Percentiles rank a stretch among this genome's conserved stretches.
phyloP scores from a whole-genome alignment of 768 basidiomycete genomes.

The Trametes cinnabarina region DNA sequence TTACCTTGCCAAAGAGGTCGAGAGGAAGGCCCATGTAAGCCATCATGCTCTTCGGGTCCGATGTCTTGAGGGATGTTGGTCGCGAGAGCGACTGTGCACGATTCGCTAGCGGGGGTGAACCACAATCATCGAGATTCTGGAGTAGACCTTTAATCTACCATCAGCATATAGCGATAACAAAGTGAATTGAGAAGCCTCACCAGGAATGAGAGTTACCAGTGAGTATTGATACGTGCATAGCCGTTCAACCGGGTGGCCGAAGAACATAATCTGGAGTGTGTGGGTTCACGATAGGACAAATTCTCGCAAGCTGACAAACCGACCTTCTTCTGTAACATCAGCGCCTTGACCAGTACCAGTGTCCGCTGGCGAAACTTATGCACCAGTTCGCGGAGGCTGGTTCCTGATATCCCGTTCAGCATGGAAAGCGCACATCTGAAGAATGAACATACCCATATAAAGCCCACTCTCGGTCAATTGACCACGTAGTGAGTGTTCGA shows the following conservation, averaged over 20 bases:
- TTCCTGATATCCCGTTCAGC: slow-evolving; percentile 43
- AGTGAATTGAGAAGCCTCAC: slow-evolving; percentile 39
- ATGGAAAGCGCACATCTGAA: not conserved
- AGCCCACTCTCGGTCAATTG: slow-evolving; percentile 91
- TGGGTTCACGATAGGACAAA: too few relatives aligned
- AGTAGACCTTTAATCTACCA: slow-evolving; percentile 58
- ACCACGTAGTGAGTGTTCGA: slow-evolving; percentile 71
- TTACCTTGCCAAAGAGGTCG: slow-evolving; percentile 87
- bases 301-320: too few relatives aligned
- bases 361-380: slow-evolving; percentile 93
- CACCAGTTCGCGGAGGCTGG: slow-evolving; percentile 84
- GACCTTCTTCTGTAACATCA: slow-evolving; percentile 92
- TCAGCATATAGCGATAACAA: not conserved
- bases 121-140: slow-evolving; percentile 87
- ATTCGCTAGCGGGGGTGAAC: slow-evolving; percentile 72
- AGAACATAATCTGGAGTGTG: slow-evolving; percentile 99
- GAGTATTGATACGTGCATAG: slow-evolving; percentile 98
- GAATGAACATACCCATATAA: slow-evolving; percentile 79
- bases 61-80: slow-evolving; percentile 81
- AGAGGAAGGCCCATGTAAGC: slow-evolving; percentile 92
- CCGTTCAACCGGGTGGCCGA: slow-evolving; percentile 92
- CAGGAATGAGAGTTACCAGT: slow-evolving; percentile 88
- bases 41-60: slow-evolving; percentile 87
- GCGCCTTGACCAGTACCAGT: slow-evolving; percentile 87
- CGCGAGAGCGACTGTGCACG: slow-evolving; percentile 62